phyloP scores from a whole-genome alignment of 495 filamentous ascomycete genomes.

The Echria macrotheca region DNA sequence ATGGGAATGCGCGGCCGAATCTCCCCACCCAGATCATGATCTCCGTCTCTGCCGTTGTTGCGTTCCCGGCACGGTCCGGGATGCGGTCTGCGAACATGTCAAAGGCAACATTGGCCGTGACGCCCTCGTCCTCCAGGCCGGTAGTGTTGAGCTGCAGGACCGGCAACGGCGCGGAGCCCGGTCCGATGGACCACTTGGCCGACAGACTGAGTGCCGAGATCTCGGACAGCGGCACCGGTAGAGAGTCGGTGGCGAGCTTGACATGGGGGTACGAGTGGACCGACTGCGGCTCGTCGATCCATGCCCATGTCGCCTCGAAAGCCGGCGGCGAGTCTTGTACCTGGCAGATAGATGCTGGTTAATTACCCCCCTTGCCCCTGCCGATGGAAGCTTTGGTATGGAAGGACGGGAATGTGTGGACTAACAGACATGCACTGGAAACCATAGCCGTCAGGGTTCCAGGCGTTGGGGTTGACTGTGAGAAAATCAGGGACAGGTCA shows the following conservation, averaged over 20 bases:
- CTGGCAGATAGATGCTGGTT: conserved; percentile 7
- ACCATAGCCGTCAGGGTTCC: conserved; percentile 24
- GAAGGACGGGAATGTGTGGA: not conserved
- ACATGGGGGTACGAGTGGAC: conserved; percentile 33
- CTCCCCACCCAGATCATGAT: conserved; percentile 29
- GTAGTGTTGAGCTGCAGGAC: conserved; percentile 12
- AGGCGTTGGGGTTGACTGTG: conserved; percentile 25
- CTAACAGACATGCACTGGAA: conserved; percentile 25
- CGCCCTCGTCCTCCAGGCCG: conserved; percentile 15
- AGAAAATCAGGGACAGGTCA: not conserved
- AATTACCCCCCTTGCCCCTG: not conserved
- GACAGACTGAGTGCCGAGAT: conserved; percentile 24
- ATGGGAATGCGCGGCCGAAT: conserved; percentile 19
- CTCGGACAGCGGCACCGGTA: conserved; percentile 24
- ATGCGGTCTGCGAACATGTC: conserved; percentile 28
- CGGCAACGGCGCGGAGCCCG: conserved; percentile 19
- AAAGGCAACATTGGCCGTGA: conserved; percentile 27
- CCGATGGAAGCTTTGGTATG: too few species aligned
- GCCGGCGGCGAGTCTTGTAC: conserved; percentile 26
- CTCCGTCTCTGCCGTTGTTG: conserved; percentile 25
- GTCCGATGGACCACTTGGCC: conserved; percentile 27
- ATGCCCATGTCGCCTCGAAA: conserved; percentile 28
- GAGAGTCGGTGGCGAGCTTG: conserved; percentile 18
- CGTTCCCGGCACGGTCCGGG: conserved; percentile 10
- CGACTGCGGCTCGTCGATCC: conserved; percentile 15